Evolutionary conservation across 2,329 filamentous ascomycete species (phyloP).

Genomic region (Polychaeton citri): DNA sequence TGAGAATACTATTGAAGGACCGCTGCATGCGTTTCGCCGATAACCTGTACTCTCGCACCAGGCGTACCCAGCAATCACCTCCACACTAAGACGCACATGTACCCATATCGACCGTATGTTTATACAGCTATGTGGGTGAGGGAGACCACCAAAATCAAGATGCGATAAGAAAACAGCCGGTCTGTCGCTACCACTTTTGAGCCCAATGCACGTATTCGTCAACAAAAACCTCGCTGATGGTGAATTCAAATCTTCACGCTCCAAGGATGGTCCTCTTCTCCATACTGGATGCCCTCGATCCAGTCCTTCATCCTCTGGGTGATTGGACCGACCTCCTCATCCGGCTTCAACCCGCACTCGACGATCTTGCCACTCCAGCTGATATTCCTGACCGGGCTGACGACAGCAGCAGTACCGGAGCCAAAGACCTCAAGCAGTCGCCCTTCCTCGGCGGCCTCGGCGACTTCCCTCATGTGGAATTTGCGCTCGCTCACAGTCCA

Average conservation of each 20-base stretch:
- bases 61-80: no score
- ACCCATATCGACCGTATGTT: no score
- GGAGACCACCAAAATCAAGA: no score
- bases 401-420: constrained; percentile 83
- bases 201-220: no score
- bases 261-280: constrained; percentile 85
- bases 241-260: constrained; percentile 37
- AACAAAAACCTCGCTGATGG: no score
- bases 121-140: no score
- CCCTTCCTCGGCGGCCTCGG: constrained; percentile 69
- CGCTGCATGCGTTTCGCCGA: no score
- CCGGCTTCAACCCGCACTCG: constrained; percentile 66
- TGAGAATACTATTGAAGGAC: no score
- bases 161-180: no score
- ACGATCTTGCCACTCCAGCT: constrained; percentile 74
- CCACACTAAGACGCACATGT: no score
- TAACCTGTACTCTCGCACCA: no score
- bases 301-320: constrained; percentile 83
- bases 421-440: constrained; percentile 88
- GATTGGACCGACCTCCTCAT: constrained; percentile 78
- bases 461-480: constrained; percentile 78
- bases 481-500: constrained; percentile 85
- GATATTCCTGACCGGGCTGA: constrained; percentile 79
- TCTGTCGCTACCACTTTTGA: no score
- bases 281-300: constrained; percentile 94